Evolutionary conservation across 768 basidiomycete genomes (phyloP).

Genomic region (Leccinum aurantiacum): DNA sequence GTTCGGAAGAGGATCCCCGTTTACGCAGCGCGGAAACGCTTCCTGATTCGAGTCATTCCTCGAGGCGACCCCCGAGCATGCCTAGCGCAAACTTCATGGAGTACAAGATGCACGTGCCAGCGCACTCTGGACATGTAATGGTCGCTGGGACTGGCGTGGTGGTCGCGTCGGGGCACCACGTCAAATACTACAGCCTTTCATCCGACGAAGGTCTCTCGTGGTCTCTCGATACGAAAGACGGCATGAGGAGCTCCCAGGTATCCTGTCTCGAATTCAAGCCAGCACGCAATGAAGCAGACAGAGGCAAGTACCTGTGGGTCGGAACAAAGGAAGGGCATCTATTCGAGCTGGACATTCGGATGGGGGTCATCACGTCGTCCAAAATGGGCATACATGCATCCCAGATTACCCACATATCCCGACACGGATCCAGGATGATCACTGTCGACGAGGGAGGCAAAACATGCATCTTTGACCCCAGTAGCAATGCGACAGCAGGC

Average conservation of each 20-base stretch:
- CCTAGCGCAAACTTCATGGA: conserved; percentile 37
- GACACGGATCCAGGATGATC: conserved; percentile 69
- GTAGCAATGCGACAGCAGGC: conserved; percentile 18
- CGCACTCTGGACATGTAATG: conserved; percentile 54
- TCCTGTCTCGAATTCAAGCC: conserved; percentile 79
- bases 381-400: conserved; percentile 65
- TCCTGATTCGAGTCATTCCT: conserved; percentile 70
- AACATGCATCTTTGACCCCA: conserved; percentile 66
- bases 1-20: conserved; percentile 57
- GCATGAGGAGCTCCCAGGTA: conserved; percentile 66
- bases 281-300: conserved; percentile 41
- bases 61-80: conserved; percentile 47
- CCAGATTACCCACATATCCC: conserved; percentile 70
- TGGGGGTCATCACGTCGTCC: conserved; percentile 53
- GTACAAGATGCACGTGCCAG: conserved; percentile 51
- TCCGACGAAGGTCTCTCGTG: conserved; percentile 45
- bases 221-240: conserved; percentile 61
- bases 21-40: conserved; percentile 50
- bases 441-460: conserved; percentile 88
- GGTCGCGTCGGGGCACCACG: conserved; percentile 55
- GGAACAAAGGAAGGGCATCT: conserved; percentile 91
- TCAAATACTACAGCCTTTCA: conserved; percentile 64
- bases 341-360: conserved; percentile 74
- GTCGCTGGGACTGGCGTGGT: conserved; percentile 59
- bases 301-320: conserved; percentile 73